Evolutionary conservation across 2,329 filamentous ascomycete genomes (phyloP).

Genomic region (Claviceps purpurea): DNA sequence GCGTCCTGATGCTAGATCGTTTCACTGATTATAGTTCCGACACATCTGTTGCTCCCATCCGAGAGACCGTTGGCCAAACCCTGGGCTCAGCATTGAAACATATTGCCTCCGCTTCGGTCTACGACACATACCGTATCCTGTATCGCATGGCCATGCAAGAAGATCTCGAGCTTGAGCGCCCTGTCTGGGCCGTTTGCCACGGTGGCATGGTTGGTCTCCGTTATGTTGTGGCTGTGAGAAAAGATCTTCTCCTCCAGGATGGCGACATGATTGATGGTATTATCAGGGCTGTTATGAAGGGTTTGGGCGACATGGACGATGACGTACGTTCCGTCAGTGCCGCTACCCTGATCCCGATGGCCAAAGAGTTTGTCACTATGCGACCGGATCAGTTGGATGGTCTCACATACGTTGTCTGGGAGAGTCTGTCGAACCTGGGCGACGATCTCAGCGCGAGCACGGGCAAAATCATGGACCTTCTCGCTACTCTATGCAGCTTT

Average conservation of each 20-base stretch:
- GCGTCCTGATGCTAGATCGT: conserved; percentile 91
- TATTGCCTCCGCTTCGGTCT: conserved; percentile 64
- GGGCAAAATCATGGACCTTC: conserved; percentile 93
- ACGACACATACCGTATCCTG: conserved; percentile 71
- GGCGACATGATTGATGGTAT: conserved; percentile 83
- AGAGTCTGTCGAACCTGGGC: conserved; percentile 89
- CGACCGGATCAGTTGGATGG: conserved; percentile 64
- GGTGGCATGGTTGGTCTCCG: conserved; percentile 94
- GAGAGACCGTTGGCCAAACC: conserved; percentile 90
- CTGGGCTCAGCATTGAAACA: conserved; percentile 81
- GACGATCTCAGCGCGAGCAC: conserved; percentile 96
- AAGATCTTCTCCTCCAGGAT: conserved; percentile 77
- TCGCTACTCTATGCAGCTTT: conserved; percentile 92
- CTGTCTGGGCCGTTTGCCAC: conserved; percentile 90
- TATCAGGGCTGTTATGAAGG: conserved; percentile 85
- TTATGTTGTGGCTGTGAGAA: conserved; percentile 89
- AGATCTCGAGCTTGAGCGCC: conserved; percentile 57
- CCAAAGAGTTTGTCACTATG: conserved; percentile 82
- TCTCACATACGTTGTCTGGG: conserved; percentile 92
- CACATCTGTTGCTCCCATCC: conserved; percentile 88
- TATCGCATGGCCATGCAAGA: conserved; percentile 87
- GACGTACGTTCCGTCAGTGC: conserved; percentile 95
- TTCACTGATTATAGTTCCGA: conserved; percentile 98
- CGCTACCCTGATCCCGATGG: conserved; percentile 92
- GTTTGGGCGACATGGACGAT: conserved; percentile 79